Base-by-base conservation (phyloP, 495 filamentous ascomycete species). In the Daldinia decipiens region DNA sequence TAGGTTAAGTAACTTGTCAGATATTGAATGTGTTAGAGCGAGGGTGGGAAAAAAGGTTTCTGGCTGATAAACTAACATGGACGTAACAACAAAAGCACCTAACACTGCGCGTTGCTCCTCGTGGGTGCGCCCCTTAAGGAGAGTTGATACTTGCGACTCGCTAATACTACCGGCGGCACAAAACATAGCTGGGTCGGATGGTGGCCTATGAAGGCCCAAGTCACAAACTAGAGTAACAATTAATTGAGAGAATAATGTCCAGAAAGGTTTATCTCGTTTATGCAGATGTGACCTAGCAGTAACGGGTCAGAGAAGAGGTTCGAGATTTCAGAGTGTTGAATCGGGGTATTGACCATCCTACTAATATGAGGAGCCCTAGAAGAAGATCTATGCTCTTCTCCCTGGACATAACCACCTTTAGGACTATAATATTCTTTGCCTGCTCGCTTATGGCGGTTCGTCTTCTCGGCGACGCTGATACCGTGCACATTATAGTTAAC, bases 1-100 rank as follows among this genome's bases (percentile, higher is more conserved):
- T n/a, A n/a, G n/a, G n/a, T 24, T 86, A 71, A 32, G 54, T 58
- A 62, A 17, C 40, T 17, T 8, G n/a, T 40, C 5, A 40, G 39
- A 40, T 40, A 17, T 15, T 8, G 15, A 5, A n/a, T 17, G n/a
- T 5, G 13, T 9, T 40, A 17, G 15, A 17, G 17, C 8, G 3
- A 17, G 7, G 15, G 0, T 6, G 39, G 15, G 38, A 8, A 17
- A 40, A 17, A 40, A 7, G n/a, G 4, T 40, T 8, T 15, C n/a
- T 3, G 15, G 34, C 11, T 36, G 34, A 13, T 36, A 36, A 40
- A 40, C 39, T 40, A 17, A 40, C 39, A 40, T 40, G 5, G 39
- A 40, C 15, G 39, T 40, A 8, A 40, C n/a, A 40, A 17, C 6
- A 40, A 40, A 40, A 40, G 39, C 39, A n/a, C 39, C 39, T 17